These are phyloP conservation scores for Pythium aquatile DNA, from an alignment of 352 stramenopile species.

Conservation along the genomic window DNA sequence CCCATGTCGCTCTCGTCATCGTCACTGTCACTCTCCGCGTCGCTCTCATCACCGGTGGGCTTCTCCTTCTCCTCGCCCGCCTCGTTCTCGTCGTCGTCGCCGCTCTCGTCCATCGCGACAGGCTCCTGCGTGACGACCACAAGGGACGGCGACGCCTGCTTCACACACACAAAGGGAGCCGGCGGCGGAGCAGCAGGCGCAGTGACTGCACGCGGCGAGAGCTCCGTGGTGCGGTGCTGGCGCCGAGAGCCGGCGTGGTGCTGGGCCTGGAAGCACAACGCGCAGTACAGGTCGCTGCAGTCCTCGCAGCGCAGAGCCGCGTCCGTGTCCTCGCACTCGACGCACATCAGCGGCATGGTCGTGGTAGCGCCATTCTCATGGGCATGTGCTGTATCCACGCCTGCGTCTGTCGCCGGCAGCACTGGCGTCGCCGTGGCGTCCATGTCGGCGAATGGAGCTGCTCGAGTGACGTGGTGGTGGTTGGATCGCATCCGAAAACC, in stretches of 20 bases:
- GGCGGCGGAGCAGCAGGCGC: background rate
- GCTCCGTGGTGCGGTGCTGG: conserved; percentile 33
- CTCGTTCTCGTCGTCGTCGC: conserved; percentile 3
- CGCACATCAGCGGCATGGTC: conserved; percentile 45
- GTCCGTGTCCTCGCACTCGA: conserved; percentile 67
- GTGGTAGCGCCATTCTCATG: conserved; percentile 1
- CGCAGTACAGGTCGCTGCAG: conserved; percentile 85
- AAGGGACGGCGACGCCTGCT: background rate
- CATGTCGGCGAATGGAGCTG: background rate
- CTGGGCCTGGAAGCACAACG: conserved; percentile 76
- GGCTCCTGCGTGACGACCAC: conserved; percentile 53
- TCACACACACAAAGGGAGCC: background rate
- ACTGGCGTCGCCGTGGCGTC: background rate
- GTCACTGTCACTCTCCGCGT: background rate
- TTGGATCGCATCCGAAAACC: conserved; percentile 8
- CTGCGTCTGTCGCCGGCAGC: no score
- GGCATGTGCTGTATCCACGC: no score
- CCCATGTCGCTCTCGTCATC: conserved; percentile 12
- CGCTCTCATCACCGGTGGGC: conserved; percentile 5
- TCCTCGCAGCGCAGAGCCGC: conserved; percentile 81
- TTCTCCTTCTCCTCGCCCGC: conserved; percentile 1
- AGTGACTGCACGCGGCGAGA: background rate
- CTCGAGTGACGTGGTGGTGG: conserved; percentile 14
- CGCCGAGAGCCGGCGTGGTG: conserved; percentile 81
- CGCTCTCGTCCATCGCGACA: conserved; percentile 22